Percentiles rank a stretch among this genome's conserved stretches.
These are phyloP conservation scores for Diutina rugosa DNA, from an alignment of 1,139 yeast genomes.

Conservation along the genomic window DNA sequence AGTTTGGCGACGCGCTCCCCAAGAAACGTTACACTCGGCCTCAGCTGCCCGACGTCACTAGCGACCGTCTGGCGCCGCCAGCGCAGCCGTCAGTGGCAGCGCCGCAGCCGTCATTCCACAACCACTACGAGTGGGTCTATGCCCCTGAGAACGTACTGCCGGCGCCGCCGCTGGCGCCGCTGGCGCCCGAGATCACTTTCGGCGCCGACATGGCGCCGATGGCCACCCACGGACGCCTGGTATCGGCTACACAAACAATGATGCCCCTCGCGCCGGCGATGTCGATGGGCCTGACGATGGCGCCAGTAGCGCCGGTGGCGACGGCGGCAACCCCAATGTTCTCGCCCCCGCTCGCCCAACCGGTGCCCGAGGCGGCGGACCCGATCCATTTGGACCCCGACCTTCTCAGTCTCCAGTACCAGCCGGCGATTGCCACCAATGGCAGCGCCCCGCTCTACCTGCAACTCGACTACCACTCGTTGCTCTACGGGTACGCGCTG, in stretches of 20 bases:
- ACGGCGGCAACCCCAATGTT: not conserved
- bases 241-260: not conserved
- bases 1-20: conserved; percentile 31
- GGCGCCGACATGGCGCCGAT: not conserved
- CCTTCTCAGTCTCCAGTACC: not conserved
- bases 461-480: conserved; percentile 1
- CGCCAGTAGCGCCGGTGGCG: not conserved
- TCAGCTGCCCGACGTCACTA: not conserved
- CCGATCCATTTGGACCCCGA: not conserved
- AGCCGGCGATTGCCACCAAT: not conserved
- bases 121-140: conserved; percentile 1
- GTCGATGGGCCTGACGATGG: not conserved
- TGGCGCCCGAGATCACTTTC: not conserved
- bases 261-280: not conserved
- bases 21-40: conserved; percentile 6
- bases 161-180: not conserved
- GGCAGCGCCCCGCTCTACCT: not conserved
- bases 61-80: not conserved
- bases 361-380: not conserved
- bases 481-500: not conserved
- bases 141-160: not conserved
- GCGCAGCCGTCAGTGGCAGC: not conserved
- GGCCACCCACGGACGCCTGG: not conserved
- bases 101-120: not conserved
- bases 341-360: not conserved